These are phyloP conservation scores for Pseudogymnoascus sp. DNA, from an alignment of 2,329 filamentous ascomycete species.

Conservation along the genomic window DNA sequence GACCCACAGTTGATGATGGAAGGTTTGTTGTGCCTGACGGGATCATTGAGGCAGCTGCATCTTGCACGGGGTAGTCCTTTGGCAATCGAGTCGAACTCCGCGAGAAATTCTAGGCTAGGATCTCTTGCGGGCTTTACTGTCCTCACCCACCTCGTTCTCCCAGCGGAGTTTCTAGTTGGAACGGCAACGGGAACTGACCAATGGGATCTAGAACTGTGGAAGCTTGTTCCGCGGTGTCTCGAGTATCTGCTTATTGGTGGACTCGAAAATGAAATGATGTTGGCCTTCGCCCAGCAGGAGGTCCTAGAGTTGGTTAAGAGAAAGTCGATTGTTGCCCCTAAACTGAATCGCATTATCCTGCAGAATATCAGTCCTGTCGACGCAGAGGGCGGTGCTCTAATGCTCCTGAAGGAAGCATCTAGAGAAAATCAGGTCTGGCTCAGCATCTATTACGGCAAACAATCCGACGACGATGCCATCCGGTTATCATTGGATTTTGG, in stretches of 20 bases:
- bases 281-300: background rate
- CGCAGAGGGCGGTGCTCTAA: background rate
- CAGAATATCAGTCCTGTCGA: background rate
- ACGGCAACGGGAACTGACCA: background rate
- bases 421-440: background rate
- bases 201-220: background rate
- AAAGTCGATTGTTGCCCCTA: background rate
- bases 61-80: background rate
- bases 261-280: background rate
- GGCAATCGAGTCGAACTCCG: background rate
- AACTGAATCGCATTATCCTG: background rate
- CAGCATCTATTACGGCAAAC: background rate
- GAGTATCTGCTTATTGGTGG: background rate
- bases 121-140: background rate
- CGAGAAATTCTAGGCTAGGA: background rate
- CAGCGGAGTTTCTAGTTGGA: background rate
- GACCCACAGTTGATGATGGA: background rate
- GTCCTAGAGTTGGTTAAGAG: background rate
- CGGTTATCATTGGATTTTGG: background rate
- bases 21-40: background rate
- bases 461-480: background rate
- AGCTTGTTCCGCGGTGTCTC: background rate
- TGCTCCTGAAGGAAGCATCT: background rate
- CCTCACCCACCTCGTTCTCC: background rate
- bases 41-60: background rate